These are phyloP conservation scores for Cystobasidium onofrii DNA, from an alignment of 768 basidiomycete species.

Conservation along the genomic window DNA sequence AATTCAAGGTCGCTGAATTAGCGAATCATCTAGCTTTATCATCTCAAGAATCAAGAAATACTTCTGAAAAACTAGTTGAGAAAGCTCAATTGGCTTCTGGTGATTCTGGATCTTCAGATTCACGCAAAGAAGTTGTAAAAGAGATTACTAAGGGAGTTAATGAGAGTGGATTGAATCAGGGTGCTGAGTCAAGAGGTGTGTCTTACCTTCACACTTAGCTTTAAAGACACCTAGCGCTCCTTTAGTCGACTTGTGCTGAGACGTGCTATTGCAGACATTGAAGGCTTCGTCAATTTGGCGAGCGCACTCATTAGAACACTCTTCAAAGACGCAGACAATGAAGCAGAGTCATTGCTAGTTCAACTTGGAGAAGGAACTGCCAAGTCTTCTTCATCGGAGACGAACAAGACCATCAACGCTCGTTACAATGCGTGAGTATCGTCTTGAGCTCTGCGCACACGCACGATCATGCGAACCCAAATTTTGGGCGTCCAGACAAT, in stretches of 20 bases:
- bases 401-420: neutral
- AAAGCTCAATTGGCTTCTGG: conserved; percentile 15
- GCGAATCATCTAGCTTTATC: conserved; percentile 22
- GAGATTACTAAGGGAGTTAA: neutral
- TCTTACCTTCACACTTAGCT: neutral
- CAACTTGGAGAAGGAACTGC: neutral
- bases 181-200: conserved; percentile 21
- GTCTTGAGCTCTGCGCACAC: neutral
- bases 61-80: neutral
- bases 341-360: conserved; percentile 1
- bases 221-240: too few relatives aligned
- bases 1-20: conserved; percentile 20
- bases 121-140: conserved; percentile 15
- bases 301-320: neutral
- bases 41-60: neutral
- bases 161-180: conserved; percentile 16
- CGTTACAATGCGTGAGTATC: conserved; percentile 25
- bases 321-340: conserved; percentile 7
- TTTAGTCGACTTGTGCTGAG: too few relatives aligned
- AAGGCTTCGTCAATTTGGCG: conserved; percentile 26
- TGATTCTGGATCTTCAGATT: neutral
- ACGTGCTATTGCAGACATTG: conserved; percentile 18
- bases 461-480: neutral
- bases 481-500: neutral
- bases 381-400: conserved; percentile 2